Evolutionary conservation across 148 eudicot species (phyloP), one percentile per base, ranked within the genome.

Genomic region (Simmondsia chinensis): DNA sequence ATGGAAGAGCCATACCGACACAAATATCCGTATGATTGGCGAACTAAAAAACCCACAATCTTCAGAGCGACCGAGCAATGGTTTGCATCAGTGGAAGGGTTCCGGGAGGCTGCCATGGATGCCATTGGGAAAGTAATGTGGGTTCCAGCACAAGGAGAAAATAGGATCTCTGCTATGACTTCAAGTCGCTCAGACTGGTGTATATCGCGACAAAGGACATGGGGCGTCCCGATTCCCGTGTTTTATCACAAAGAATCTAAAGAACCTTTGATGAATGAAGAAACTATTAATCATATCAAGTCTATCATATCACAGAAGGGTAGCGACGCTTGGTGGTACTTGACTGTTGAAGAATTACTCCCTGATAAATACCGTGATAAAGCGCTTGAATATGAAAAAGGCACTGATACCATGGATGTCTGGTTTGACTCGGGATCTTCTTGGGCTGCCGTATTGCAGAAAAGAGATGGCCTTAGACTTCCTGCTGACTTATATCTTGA

Each of bases 351-450:
- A 66, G 89, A 82, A 32, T 66, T 93, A 64, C 96, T 93, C 66
- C 94, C 96, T 32, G 82, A 72, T 30, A 61, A 54, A 35, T 93
- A 86, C 59, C 77, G 78, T 52, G 68, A 63, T 61, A 71, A 77
- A 65, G 96, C 99, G 36, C 60, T 76, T 7, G 71, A 71, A 43
- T 93, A 82, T 41, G 80, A 68, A 46, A 91, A 79, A 65, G 99
- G 99, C 16, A 72, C 75, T 23, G 99, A 91, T 64, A 91, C 99
- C 20, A 91, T 91, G 99, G 99, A 93, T 73, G 99, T 86, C 56
- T 93, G 99, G 99, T 93, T 93, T 65, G 94, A 93, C 61, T 93
- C 99, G 37, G 96, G 99, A 32, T 93, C 99, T 12, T 93, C 99
- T 17, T 93, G 99, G 99, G 99, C 99, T 63, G 82, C 96, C 33